Conservation (phyloP, 768 basidiomycete species). For the Leccinum incarnatum region DNA sequence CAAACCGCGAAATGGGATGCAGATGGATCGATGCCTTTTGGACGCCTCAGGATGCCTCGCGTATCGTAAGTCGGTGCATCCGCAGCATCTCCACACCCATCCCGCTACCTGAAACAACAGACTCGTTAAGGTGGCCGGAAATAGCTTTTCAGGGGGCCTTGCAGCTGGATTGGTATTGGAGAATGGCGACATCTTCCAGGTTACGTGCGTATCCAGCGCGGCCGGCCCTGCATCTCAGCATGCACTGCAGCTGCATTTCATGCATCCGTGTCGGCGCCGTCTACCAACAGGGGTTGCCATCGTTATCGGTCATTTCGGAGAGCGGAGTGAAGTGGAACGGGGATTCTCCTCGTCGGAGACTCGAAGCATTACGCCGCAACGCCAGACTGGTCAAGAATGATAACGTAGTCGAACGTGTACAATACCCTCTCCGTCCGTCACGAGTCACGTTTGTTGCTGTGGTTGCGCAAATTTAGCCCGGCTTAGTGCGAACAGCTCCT, state of each 20-base stretch:
- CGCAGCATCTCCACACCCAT: neutral
- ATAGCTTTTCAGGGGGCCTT: slow-evolving; percentile 83
- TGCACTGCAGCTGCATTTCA: slow-evolving; percentile 57
- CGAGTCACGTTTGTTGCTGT: slow-evolving; percentile 38
- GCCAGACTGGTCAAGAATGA: slow-evolving; percentile 34
- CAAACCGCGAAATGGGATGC: slow-evolving; percentile 39
- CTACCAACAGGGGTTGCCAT: slow-evolving; percentile 69
- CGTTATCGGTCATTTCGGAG: slow-evolving; percentile 33
- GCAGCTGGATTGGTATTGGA: slow-evolving; percentile 64
- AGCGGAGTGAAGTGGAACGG: slow-evolving; percentile 59
- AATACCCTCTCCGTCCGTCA: slow-evolving; percentile 16
- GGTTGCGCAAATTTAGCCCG: slow-evolving; percentile 73
- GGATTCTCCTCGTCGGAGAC: slow-evolving; percentile 58
- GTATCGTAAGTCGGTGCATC: slow-evolving; percentile 55
- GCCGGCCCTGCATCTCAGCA: slow-evolving; percentile 12
- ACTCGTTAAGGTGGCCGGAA: slow-evolving; percentile 75
- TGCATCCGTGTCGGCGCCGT: slow-evolving; percentile 80
- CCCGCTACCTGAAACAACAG: slow-evolving; percentile 2
- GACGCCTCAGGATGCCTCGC: slow-evolving; percentile 42
- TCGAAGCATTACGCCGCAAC: slow-evolving; percentile 47
- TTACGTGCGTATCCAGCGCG: slow-evolving; percentile 39
- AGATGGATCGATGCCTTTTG: slow-evolving; percentile 79
- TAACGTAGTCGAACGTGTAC: slow-evolving; percentile 30
- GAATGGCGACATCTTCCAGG: slow-evolving; percentile 60
- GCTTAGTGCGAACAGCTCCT: slow-evolving; percentile 90